phyloP scores from a whole-genome alignment of 2,329 filamentous ascomycete genomes.

The Sclerotinia subarctica region DNA sequence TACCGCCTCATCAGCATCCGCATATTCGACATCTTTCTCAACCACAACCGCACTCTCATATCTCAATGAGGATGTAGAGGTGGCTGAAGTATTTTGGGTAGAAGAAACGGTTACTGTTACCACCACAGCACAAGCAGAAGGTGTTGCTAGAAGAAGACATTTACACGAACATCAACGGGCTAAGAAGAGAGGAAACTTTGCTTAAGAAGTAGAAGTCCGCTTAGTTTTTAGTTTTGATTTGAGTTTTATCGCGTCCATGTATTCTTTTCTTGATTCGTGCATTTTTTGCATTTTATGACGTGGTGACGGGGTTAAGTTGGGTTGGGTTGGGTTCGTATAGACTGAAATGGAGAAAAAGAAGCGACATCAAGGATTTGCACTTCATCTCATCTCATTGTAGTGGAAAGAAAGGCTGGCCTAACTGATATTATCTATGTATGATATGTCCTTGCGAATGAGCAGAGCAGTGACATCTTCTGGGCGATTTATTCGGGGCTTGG shows the following conservation, averaged over 20 bases:
- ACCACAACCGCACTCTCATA: constrained; percentile 42
- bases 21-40: constrained; percentile 52
- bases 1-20: constrained; percentile 26
- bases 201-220: neutral
- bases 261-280: neutral
- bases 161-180: constrained; percentile 15
- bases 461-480: neutral
- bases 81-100: constrained; percentile 57
- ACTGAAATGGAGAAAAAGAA: neutral
- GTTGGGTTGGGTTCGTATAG: neutral
- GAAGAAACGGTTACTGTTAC: constrained; percentile 46
- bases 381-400: neutral
- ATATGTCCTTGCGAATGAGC: neutral
- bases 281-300: neutral
- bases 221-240: neutral
- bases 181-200: constrained; percentile 10
- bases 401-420: neutral
- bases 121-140: neutral
- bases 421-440: neutral
- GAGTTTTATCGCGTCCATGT: neutral
- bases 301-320: neutral
- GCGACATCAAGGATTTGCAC: neutral
- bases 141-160: constrained; percentile 15
- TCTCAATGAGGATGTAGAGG: constrained; percentile 39
- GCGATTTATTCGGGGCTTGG: neutral